Conservation (phyloP, 495 filamentous ascomycete genomes). For the Penicillium roqueforti region DNA sequence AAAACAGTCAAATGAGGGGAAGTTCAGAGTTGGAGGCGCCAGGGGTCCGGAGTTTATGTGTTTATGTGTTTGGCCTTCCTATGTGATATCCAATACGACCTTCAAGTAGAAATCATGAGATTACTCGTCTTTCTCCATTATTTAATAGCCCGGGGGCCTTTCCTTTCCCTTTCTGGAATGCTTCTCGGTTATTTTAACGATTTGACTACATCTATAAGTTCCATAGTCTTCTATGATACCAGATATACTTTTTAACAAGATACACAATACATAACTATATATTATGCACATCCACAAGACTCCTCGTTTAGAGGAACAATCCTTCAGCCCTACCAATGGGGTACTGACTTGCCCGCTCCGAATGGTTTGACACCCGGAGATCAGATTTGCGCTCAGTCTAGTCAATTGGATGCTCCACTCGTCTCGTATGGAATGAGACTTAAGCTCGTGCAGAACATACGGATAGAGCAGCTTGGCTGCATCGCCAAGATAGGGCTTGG, state of each 20-base stretch:
- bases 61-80: no score
- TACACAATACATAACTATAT: no score
- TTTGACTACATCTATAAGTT: no score
- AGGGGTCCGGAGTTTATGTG: not conserved
- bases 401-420: constrained; percentile 27
- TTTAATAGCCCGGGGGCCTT: no score
- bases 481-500: constrained; percentile 4
- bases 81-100: not conserved
- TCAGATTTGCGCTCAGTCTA: constrained; percentile 13
- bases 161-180: no score
- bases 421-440: constrained; percentile 19
- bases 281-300: no score
- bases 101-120: no score
- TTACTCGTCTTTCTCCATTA: no score
- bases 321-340: not conserved
- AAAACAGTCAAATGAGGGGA: constrained; percentile 20
- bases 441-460: constrained; percentile 13
- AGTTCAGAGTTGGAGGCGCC: constrained; percentile 13
- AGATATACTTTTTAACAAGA: no score
- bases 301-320: not conserved
- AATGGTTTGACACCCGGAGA: constrained; percentile 20
- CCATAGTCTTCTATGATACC: no score
- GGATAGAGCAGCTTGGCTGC: constrained; percentile 11
- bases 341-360: not conserved
- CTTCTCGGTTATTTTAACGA: no score